A percentile compares a stretch with the other conserved stretches of the same genome.
phyloP scores from a whole-genome alignment of 179 eudicot species.

The Gypsophila paniculata region DNA sequence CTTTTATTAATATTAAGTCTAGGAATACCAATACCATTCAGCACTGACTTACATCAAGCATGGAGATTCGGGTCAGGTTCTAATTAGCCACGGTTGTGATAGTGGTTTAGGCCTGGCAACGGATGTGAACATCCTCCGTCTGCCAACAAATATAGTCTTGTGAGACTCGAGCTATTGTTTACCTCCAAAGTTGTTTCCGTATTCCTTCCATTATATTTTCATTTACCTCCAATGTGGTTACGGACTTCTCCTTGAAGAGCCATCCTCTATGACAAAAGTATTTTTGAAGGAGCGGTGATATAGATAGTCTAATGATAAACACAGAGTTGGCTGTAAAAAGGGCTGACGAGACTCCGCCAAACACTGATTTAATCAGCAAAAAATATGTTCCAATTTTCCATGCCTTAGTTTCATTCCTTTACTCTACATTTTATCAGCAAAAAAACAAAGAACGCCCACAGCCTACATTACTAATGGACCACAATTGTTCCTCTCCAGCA shows the following conservation, averaged over 20 bases:
- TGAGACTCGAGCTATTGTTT: not conserved
- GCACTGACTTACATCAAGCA: slow-evolving; percentile 2
- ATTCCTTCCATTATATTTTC: not conserved
- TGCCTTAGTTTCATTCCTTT: no score
- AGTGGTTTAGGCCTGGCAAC: slow-evolving; percentile 3
- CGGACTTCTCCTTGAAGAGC: not conserved
- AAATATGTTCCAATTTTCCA: no score
- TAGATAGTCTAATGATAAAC: not conserved
- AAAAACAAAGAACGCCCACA: no score
- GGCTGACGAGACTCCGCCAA: no score
- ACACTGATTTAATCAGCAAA: no score
- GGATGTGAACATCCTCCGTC: slow-evolving; percentile 1
- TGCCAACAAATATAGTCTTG: not conserved
- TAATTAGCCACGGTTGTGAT: not conserved
- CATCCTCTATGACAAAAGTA: not conserved
- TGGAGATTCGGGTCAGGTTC: not conserved
- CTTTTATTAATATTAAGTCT: not conserved
- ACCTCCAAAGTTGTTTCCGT: slow-evolving; percentile 2
- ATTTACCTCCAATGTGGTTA: not conserved
- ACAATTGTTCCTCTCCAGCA: not conserved
- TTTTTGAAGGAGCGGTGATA: not conserved
- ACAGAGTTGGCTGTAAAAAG: not conserved
- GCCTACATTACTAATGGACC: not conserved
- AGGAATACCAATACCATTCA: slow-evolving; percentile 6
- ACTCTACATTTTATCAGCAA: no score